These are phyloP conservation scores for Jatropha podagrica DNA, from an alignment of 441 rosid species.

Conservation along the genomic window DNA sequence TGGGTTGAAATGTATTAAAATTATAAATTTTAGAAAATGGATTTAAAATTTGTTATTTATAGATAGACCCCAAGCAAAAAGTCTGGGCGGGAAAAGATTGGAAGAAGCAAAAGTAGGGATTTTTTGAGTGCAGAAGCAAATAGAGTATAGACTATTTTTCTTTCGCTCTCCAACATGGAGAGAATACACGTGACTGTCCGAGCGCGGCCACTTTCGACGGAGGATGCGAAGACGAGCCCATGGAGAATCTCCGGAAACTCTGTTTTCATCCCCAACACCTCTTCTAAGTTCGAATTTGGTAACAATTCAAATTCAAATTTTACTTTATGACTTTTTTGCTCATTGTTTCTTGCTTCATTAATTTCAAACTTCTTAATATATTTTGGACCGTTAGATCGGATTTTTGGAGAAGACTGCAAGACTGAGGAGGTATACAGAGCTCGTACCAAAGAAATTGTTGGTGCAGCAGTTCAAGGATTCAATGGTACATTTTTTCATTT, in stretches of 20 bases:
- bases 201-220: slow-evolving; percentile 78
- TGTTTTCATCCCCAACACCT: slow-evolving; percentile 53
- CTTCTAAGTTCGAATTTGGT: slow-evolving; percentile 78
- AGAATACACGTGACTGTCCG: slow-evolving; percentile 83
- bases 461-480: slow-evolving; percentile 86
- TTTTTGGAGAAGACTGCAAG: slow-evolving; percentile 66
- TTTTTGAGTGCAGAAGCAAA: not conserved
- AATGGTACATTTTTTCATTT: slow-evolving; percentile 46
- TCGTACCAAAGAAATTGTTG: slow-evolving; percentile 75
- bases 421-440: slow-evolving; percentile 67
- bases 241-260: slow-evolving; percentile 78
- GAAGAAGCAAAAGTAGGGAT: not conserved
- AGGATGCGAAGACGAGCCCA: slow-evolving; percentile 75
- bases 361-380: not conserved
- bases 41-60: no score
- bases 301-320: not conserved
- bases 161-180: slow-evolving; percentile 48
- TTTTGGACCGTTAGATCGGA: slow-evolving; percentile 42
- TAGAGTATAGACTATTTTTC: not conserved
- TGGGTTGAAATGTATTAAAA: no score
- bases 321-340: not conserved
- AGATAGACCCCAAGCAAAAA: not conserved
- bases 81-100: not conserved
- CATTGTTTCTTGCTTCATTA: not conserved
- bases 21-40: no score